These are phyloP conservation scores for Besnoitia besnoiti DNA, from an alignment of 169 alveolate genomes.

Conservation along the genomic window DNA sequence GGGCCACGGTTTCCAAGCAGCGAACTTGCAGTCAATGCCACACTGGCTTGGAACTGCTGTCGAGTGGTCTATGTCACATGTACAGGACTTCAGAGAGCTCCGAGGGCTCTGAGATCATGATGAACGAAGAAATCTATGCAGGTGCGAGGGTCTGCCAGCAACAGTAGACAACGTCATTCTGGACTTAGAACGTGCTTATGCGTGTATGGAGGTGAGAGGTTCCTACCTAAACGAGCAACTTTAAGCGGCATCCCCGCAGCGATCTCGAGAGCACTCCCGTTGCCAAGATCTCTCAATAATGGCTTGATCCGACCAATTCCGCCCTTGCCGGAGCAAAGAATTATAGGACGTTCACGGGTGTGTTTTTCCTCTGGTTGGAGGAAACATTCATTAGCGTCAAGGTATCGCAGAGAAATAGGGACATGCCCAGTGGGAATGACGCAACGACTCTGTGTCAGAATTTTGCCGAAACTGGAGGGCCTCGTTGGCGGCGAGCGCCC, in stretches of 20 bases:
- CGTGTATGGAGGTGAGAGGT: no score
- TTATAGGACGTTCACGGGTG: background rate
- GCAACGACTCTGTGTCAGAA: background rate
- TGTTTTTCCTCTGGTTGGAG: background rate
- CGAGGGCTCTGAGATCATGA: no score
- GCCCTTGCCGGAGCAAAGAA: slow-evolving; percentile 10
- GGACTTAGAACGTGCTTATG: no score
- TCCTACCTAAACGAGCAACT: slow-evolving; percentile 11
- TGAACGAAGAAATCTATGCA: no score
- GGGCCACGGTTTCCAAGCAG: no score
- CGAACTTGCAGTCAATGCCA: no score
- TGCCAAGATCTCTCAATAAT: background rate
- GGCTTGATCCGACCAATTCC: background rate
- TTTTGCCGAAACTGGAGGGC: background rate
- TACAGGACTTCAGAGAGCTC: no score
- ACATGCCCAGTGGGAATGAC: background rate
- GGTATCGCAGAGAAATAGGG: slow-evolving; percentile 20
- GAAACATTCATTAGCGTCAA: background rate
- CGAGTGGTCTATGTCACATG: no score
- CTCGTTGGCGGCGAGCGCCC: background rate
- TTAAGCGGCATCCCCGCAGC: background rate
- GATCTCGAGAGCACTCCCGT: background rate
- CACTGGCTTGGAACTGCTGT: no score
- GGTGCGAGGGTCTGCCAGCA: no score
- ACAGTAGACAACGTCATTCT: no score